Evolutionary conservation across 83 land plant species (phyloP), one percentile per base, ranked within the genome.

Genomic region (Picea mariana): DNA sequence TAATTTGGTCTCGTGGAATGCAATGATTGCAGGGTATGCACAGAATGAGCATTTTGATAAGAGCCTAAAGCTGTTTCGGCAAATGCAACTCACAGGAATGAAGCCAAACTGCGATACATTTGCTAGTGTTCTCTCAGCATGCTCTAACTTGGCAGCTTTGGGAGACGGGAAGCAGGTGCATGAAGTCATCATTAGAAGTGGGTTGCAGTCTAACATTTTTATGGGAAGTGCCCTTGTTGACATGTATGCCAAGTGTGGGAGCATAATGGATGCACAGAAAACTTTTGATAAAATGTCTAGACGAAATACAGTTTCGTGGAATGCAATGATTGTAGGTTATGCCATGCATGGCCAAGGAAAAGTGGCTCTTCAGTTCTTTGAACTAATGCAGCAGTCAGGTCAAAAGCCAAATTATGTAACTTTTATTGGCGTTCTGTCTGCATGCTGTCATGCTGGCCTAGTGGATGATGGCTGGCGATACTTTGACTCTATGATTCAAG

Each of bases 161-260:
- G 49, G 18, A 17, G 49, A 38, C 44, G 88, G 87, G 15, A 86
- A 44, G 64, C 75, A 65, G 47, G 63, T 88, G 47, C 89, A 88
- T 80, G 31, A 21, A 38, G 77, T 77, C 62, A 42, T 77, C 61
- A 64, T 76, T 5, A 65, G 85, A 80, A 82, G 62, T n/a, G 81
- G 69, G 20, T 61, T 82, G 24, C 15, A 65, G 2, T 47, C 59
- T 55, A 55, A 55, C 13, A 55, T 65, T 26, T 65, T 65, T 65
- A 26, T 65, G 9, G 84, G 65, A 9, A 87, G 87, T 63, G 84
- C 89, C 27, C 86, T 91, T 2, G 58, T 91, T 8, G 87, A 91
- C 21, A 75, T 83, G 84, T 91, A 91, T 73, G 85, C 91, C 13
- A 91, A 91, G 77, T 87, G 93, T 81, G 91, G 93, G 15, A 89